Base-by-base conservation (phyloP, 208 protist species). In the Acanthamoeba quina region DNA sequence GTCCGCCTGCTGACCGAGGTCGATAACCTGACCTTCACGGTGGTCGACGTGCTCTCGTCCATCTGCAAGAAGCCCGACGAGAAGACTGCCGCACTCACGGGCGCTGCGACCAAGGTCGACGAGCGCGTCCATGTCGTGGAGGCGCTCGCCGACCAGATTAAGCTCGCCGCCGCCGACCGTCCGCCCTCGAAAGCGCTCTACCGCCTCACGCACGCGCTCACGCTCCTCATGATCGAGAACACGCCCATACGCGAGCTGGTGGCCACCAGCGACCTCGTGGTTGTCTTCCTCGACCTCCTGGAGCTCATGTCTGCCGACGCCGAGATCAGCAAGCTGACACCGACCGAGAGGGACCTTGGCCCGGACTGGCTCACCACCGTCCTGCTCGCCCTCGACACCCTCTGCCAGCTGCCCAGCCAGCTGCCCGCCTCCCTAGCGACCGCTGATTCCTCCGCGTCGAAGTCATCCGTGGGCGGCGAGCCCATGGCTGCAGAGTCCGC, bases 51-150 rank as follows among this genome's bases (percentile, higher is more conserved):
- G 13, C 88, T 92, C 64, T 49, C 58, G 41, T 92, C 66, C 19
- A 78, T 92, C n/a, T 72, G 88, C 66, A 92, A 92, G 88, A 66
- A 49, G 37, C 26, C 88, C 15, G 88, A 92, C 88, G 31, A 56
- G 9, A 88, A 56, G 52, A 37, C 80, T 13, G 26, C 29, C 24
- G 24, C 54, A 26, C 31, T 37, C 19, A 15, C 17, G 9, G 26
- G 44, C 47, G 15, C n/a, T 17, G 31, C 13, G 26, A 44, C 21
- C 13, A 58, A 88, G 80, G 17, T 26, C 24, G 80, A 88, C 26
- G 88, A 92, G 47, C 60, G 88, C n/a, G 66, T 17, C 5, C 64
- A 92, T 21, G 88, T 92, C 4, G 66, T 92, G 26, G 34, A 72
- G 17, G 68, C 41, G n/a, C 54, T 92, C 0, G 29, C 54, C 19